Evolutionary conservation across 2,329 filamentous ascomycete genomes (phyloP).

Genomic region (Pestalotiopsis sp.): DNA sequence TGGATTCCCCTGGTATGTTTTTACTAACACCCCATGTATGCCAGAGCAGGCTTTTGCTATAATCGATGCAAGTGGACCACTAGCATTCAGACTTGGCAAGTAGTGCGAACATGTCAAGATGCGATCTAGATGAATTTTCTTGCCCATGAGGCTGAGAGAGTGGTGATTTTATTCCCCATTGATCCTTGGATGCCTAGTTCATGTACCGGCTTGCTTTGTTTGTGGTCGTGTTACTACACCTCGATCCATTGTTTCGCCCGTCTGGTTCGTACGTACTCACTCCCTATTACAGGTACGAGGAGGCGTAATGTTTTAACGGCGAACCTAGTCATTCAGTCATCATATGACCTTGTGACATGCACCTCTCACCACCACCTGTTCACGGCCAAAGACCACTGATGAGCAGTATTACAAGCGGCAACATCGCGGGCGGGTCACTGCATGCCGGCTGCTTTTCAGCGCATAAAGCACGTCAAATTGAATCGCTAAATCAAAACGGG

Average conservation of each 20-base stretch:
- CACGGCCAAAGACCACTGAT: background rate
- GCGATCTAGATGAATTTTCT: background rate
- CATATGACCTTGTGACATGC: background rate
- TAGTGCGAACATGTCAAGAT: background rate
- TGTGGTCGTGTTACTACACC: no score
- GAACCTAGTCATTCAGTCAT: background rate
- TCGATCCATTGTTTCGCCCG: no score
- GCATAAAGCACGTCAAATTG: conserved; percentile 2
- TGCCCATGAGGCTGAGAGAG: background rate
- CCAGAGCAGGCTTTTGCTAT: background rate
- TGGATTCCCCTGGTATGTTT: background rate
- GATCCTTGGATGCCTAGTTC: background rate
- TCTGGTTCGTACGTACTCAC: no score
- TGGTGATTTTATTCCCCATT: background rate
- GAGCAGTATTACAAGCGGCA: background rate
- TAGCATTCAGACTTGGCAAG: background rate
- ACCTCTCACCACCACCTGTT: background rate
- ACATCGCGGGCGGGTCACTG: background rate
- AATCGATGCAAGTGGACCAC: background rate
- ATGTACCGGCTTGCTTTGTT: background rate
- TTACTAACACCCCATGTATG: background rate
- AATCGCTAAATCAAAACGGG: background rate
- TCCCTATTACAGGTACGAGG: background rate
- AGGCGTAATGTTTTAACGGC: background rate
- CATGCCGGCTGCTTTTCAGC: background rate